A percentile compares a stretch with the other conserved stretches of the same genome.
phyloP scores from a whole-genome alignment of 1,284 basidiomycete species.

The Ceratobasidium sp. region DNA sequence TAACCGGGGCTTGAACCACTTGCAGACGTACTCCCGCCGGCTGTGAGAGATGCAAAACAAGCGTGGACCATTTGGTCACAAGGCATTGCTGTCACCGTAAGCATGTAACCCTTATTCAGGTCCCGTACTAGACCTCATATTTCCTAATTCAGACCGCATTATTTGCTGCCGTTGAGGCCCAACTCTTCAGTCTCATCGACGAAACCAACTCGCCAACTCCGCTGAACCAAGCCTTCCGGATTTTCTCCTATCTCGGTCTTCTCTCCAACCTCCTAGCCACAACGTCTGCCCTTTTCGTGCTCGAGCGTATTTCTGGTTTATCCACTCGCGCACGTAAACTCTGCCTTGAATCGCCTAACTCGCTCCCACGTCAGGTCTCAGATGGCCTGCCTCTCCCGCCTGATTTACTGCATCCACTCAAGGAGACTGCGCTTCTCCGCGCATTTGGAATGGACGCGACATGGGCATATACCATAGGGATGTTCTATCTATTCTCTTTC shows the following conservation, averaged over 20 bases:
- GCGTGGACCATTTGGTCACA: constrained; percentile 44
- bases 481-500: constrained; percentile 41
- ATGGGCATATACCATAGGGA: constrained; percentile 40
- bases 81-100: constrained; percentile 39
- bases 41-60: constrained; percentile 39
- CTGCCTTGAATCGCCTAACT: constrained; percentile 28
- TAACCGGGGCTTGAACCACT: not conserved
- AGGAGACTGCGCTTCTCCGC: constrained; percentile 30
- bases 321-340: constrained; percentile 41
- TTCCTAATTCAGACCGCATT: constrained; percentile 17
- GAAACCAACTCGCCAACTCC: not conserved
- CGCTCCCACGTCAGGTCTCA: constrained; percentile 26
- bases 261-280: constrained; percentile 40
- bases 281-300: constrained; percentile 43
- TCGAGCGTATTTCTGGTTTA: constrained; percentile 38
- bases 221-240: constrained; percentile 29
- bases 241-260: constrained; percentile 38
- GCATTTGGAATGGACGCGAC: constrained; percentile 44
- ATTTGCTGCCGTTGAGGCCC: constrained; percentile 42
- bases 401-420: constrained; percentile 28
- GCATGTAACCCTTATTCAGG: not conserved
- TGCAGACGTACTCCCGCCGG: constrained; percentile 34
- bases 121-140: not conserved
- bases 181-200: constrained; percentile 41
- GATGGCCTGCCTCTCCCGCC: constrained; percentile 34